Base-by-base conservation (phyloP, 2,329 filamentous ascomycete species). In the Stagonosporopsis rhizophila region DNA sequence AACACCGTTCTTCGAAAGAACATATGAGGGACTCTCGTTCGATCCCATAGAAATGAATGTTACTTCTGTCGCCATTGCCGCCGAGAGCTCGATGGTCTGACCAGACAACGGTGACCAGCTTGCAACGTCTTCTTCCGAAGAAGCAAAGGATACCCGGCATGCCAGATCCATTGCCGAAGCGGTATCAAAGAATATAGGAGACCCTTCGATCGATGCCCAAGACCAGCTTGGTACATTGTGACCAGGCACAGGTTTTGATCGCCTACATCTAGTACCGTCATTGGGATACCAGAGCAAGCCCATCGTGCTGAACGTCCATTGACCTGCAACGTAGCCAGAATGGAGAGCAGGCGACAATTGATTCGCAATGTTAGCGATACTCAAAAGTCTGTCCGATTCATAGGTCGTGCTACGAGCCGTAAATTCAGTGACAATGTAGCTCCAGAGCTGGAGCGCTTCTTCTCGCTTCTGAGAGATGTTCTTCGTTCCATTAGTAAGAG, bases 151-250 rank as follows among this genome's bases (percentile, higher is more conserved):
- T 8, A 65, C 69, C 17, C 63, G 65, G 34, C 72, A 75, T 1
- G 71, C 73, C 0, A 75, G 58, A 45, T 75, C 73, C 72, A 75
- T 75, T 3, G 73, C 73, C 8, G 68, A 72, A 9, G 65, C 52
- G 25, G 73, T 75, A 55, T 75, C 73, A 42, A 73, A 75, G 56
- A 67, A 72, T 40, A 75, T 68, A 0, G 71, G 69, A 3, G 72
- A 74, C 17, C 72, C 73, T 62, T 74, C 70, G 11, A 73, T 52
- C 1, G 70, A 71, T 47, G 72, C 73, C 73, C 73, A 75, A 37
- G 72, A 74, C 73, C 73, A 75, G 59, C 68, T 74, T 8, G 73
- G 72, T 17, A 74, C 59, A 23, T 65, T 65, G 14, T 65, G 61
- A 2, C 60, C 58, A 45, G 61, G 32, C 11, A 47, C 40, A 14